These are phyloP conservation scores for Volutella citrinella DNA, from an alignment of 2,329 filamentous ascomycete species.

Conservation along the genomic window DNA sequence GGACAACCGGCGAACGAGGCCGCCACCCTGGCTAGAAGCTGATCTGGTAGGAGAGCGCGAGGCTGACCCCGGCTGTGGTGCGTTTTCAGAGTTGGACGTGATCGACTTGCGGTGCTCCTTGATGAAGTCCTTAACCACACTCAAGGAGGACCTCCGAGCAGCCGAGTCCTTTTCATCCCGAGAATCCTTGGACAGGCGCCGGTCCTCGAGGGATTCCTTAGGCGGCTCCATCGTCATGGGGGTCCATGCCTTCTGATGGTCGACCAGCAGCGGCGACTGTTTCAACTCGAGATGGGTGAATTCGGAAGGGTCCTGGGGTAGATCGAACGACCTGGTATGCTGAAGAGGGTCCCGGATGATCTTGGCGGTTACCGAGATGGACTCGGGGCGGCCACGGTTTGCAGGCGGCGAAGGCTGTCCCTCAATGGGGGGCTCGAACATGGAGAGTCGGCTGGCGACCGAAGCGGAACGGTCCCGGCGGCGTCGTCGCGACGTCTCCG, in stretches of 20 bases:
- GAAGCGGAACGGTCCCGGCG: constrained; percentile 50
- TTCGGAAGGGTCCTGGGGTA: constrained; percentile 40
- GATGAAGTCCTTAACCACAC: constrained; percentile 59
- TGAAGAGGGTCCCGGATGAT: constrained; percentile 68
- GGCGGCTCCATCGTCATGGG: constrained; percentile 24
- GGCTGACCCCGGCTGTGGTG: constrained; percentile 22
- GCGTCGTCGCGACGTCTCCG: constrained; percentile 36
- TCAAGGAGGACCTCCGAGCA: constrained; percentile 56
- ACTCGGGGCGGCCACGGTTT: constrained; percentile 59
- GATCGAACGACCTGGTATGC: constrained; percentile 38
- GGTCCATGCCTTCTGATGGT: constrained; percentile 44
- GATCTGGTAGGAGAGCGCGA: constrained; percentile 46
- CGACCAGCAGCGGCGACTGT: constrained; percentile 57
- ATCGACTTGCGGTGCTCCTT: constrained; percentile 56
- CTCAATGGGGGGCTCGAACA: constrained; percentile 45
- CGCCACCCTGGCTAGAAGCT: constrained; percentile 42
- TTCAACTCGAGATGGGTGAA: constrained; percentile 50
- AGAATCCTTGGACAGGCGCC: constrained; percentile 43
- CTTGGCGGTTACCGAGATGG: constrained; percentile 82
- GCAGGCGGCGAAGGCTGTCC: constrained; percentile 26
- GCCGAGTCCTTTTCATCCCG: constrained; percentile 32
- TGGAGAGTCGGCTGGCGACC: constrained; percentile 52
- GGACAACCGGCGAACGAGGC: constrained; percentile 58
- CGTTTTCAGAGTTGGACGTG: constrained; percentile 45
- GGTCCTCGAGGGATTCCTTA: constrained; percentile 48